These are phyloP conservation scores for Sisymbrium altissimum DNA, from an alignment of 345 rosid genomes.

Conservation along the genomic window DNA sequence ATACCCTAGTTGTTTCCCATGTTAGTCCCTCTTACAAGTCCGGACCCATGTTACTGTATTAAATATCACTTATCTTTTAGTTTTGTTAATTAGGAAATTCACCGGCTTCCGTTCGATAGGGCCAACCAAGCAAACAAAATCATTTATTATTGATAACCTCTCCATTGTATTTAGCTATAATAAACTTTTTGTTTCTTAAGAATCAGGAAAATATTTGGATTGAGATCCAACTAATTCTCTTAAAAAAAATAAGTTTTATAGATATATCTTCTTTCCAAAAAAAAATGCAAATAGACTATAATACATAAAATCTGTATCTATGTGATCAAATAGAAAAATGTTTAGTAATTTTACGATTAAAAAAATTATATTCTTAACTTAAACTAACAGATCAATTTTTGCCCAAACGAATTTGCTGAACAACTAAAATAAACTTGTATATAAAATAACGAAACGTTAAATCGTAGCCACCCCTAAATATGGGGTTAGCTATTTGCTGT, in stretches of 20 bases:
- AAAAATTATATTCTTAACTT: too few relatives aligned
- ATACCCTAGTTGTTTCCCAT: conserved; percentile 34
- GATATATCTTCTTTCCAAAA: too few relatives aligned
- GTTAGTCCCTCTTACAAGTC: conserved; percentile 15
- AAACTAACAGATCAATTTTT: too few relatives aligned
- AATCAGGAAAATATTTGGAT: too few relatives aligned
- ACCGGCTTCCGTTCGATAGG: conserved; percentile 13
- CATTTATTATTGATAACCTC: not conserved
- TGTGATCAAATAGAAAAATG: too few relatives aligned
- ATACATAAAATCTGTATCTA: too few relatives aligned
- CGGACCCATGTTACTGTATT: conserved; percentile 32
- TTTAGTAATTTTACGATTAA: too few relatives aligned
- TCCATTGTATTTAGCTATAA: not conserved
- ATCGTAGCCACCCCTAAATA: not conserved
- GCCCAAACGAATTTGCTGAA: too few relatives aligned
- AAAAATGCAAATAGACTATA: too few relatives aligned
- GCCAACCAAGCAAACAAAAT: conserved; percentile 18
- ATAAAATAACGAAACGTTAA: not conserved
- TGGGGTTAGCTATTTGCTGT: not conserved
- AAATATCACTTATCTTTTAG: conserved; percentile 27
- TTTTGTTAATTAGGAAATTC: conserved; percentile 23
- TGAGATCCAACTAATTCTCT: too few relatives aligned
- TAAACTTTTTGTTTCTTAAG: too few relatives aligned
- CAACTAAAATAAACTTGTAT: not conserved
- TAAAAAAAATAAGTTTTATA: too few relatives aligned